phyloP scores from a whole-genome alignment of 2,329 filamentous ascomycete genomes.

The Periglandula ipomoeae region DNA sequence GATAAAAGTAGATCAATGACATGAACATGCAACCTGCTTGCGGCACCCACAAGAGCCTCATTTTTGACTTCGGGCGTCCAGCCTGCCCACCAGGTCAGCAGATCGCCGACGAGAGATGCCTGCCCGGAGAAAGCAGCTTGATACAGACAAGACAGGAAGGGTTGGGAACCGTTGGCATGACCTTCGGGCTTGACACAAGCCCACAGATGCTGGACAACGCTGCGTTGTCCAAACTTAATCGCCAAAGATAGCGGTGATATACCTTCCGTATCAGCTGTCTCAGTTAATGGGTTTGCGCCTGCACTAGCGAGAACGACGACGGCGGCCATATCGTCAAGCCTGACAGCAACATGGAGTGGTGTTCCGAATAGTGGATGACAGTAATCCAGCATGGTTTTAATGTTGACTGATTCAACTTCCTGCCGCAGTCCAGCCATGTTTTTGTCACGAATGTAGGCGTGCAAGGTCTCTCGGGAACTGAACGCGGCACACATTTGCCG shows the following conservation, averaged over 20 bases:
- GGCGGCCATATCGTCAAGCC: constrained; percentile 7
- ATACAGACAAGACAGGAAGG: constrained; percentile 4
- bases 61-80: constrained; percentile 8
- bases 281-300: constrained; percentile 6
- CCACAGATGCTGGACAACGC: constrained; percentile 6
- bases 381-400: no score
- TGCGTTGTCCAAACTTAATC: constrained; percentile 1
- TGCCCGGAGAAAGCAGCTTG: constrained; percentile 11
- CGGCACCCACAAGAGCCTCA: constrained; percentile 9
- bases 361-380: constrained; percentile 4
- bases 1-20: constrained; percentile 7
- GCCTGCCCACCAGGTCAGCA: constrained; percentile 12
- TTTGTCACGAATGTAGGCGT: constrained; percentile 9
- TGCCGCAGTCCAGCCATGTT: not conserved
- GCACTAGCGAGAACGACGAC: constrained; percentile 10
- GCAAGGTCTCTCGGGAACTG: no score
- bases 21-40: constrained; percentile 10
- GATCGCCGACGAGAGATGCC: constrained; percentile 9
- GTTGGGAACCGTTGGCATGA: not conserved
- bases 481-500: no score
- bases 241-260: constrained; percentile 3
- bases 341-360: constrained; percentile 11
- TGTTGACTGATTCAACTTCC: constrained; percentile 4
- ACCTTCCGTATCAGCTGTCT: not conserved
- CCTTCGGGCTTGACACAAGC: not conserved